Base-by-base conservation (phyloP, 2,329 filamentous ascomycete species). In the Pseudopithomyces maydicus region DNA sequence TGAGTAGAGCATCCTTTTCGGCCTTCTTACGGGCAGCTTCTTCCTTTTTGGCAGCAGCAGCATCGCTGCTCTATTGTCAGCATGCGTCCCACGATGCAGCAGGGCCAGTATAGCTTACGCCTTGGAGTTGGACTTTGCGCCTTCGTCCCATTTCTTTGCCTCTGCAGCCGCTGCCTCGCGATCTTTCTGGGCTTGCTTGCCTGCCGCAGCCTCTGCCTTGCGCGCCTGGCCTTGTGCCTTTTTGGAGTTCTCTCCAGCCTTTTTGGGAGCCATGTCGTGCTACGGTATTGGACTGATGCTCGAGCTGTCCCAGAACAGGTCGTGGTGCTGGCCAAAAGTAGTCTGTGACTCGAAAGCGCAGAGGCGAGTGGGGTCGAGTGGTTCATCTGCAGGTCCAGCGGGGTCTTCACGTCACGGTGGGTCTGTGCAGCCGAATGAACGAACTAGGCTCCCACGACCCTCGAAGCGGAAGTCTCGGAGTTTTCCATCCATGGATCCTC, bases 141-240 rank as follows among this genome's bases (percentile, higher is more conserved):
- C 95, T 78, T 95, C 92, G 11, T 83, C 70, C 95, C 95, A 99
- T 67, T 96, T 83, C 53, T 85, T 82, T 4, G 88, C 85, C 70
- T 97, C 94, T 26, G 77, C 86, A 2, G 81, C 85, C 4, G 86
- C 86, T 52, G 82, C 84, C 77, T 88, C 88, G 36, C 84, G 79
- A 38, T 91, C 85, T 57, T 88, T 88, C 2, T 78, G 87, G 0
- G 91, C 91, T 57, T 88, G 84, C 79, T 98, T 98, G 55, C 84
- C 79, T 8, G 91, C 90, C 1, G 92, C 94, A 2, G 87, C 88
- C 47, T 97, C 92, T 61, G 92, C 92, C 83, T 99, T 98, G 79
- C 92, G 86, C 61, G 93, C 92, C 77, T 97, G 92, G 63, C 94
- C 95, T 8, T 89, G 86, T 2, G 80, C 92, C 82, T 98, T 98